phyloP scores from a whole-genome alignment of 2,329 filamentous ascomycete genomes.

The Xylaria multiplex region DNA sequence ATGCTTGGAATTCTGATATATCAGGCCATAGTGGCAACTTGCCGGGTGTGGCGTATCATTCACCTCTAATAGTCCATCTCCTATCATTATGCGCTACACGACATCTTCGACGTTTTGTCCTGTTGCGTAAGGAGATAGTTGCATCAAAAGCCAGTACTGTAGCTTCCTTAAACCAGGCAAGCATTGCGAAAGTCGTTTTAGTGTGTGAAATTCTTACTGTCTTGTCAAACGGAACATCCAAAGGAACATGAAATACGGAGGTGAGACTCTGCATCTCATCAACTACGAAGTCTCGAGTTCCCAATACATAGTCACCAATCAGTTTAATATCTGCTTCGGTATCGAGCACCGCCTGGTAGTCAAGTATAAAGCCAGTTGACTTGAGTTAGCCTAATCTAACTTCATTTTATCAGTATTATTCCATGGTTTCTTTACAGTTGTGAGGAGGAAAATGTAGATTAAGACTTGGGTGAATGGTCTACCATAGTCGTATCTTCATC shows the following conservation, averaged over 20 bases:
- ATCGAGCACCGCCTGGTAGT: constrained; percentile 26
- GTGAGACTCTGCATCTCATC: constrained; percentile 23
- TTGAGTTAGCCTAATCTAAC: constrained; percentile 14
- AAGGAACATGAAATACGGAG: constrained; percentile 25
- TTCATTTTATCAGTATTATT: constrained; percentile 23
- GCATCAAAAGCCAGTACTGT: constrained; percentile 14
- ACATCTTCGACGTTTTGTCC: constrained; percentile 21
- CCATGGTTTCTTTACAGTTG: constrained; percentile 23
- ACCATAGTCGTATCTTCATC: background rate
- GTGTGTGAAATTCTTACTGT: constrained; percentile 23
- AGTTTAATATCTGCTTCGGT: constrained; percentile 18
- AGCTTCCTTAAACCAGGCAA: constrained; percentile 27
- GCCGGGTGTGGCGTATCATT: constrained; percentile 15
- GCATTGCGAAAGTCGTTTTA: constrained; percentile 19
- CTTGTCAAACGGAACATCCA: constrained; percentile 29
- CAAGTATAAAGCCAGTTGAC: constrained; percentile 7
- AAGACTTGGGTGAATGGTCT: background rate
- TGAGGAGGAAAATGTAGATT: constrained; percentile 20
- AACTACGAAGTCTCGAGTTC: constrained; percentile 21
- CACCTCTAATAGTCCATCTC: constrained; percentile 24
- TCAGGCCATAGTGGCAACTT: constrained; percentile 10
- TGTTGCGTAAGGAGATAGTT: constrained; percentile 15
- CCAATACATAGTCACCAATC: constrained; percentile 14
- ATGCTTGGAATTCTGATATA: constrained; percentile 25
- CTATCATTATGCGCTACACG: constrained; percentile 28